Evolutionary conservation across 441 rosid genomes (phyloP).

Genomic region (Croton laevigatus): DNA sequence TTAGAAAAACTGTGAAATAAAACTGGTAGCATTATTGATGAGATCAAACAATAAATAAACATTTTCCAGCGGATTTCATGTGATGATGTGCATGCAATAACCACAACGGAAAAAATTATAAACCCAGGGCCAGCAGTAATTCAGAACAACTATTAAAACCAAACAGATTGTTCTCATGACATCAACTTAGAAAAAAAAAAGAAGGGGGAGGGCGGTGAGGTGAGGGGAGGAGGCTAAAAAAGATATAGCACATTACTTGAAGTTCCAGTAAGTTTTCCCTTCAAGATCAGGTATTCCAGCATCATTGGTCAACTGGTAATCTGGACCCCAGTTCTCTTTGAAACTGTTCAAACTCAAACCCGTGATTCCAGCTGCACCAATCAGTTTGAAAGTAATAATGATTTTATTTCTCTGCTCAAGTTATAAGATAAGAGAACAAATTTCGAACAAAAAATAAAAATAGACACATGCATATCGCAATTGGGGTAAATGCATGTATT

Average conservation of each 20-base stretch:
- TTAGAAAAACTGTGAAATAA: neutral
- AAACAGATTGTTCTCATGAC: neutral
- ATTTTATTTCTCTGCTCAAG: slow-evolving; percentile 1
- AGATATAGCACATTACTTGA: slow-evolving; percentile 48
- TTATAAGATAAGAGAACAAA: neutral
- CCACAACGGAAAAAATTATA: neutral
- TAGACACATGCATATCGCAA: neutral
- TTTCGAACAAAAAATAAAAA: neutral
- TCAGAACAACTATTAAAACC: neutral
- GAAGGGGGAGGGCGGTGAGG: too few relatives aligned
- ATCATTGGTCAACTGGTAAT: slow-evolving; percentile 76
- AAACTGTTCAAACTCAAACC: slow-evolving; percentile 75
- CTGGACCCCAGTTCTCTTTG: slow-evolving; percentile 83
- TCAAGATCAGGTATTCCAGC: slow-evolving; percentile 84
- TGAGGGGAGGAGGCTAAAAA: too few relatives aligned
- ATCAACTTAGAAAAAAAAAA: slow-evolving; percentile 1
- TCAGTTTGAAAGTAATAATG: slow-evolving; percentile 18
- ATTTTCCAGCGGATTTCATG: neutral
- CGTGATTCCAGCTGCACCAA: slow-evolving; percentile 71
- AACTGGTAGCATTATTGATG: neutral
- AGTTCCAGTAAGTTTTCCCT: slow-evolving; percentile 75
- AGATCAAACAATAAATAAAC: neutral
- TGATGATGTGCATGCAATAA: neutral
- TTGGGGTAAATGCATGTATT: neutral
- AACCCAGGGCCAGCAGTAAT: neutral